Conservation (phyloP, 345 rosid species). For the Rhodamnia argentea region DNA sequence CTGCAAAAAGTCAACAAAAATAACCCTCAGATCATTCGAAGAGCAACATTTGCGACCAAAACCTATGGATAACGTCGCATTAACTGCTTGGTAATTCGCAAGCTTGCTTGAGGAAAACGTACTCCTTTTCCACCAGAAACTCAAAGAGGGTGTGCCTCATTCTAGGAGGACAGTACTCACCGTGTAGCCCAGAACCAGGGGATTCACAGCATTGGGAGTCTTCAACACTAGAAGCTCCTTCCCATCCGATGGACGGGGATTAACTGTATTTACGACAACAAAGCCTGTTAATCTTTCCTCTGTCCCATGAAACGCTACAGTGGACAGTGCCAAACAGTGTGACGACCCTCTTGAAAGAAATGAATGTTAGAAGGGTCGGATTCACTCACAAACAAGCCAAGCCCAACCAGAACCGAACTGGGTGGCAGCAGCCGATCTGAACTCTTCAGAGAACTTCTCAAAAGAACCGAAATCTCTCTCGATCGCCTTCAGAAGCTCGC, state of each 20-base stretch:
- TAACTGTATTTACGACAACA: constrained; percentile 47
- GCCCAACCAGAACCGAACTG: constrained; percentile 98
- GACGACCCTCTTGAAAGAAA: background rate
- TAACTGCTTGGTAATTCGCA: background rate
- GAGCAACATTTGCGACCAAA: background rate
- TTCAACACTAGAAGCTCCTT: constrained; percentile 70
- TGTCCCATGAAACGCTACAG: constrained; percentile 25
- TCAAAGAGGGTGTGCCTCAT: background rate
- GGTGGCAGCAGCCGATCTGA: constrained; percentile 63
- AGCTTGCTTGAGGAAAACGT: background rate
- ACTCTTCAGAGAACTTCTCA: constrained; percentile 34
- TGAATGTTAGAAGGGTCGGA: background rate
- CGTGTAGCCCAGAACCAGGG: constrained; percentile 80
- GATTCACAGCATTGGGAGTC: constrained; percentile 91
- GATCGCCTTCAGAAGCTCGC: constrained; percentile 56
- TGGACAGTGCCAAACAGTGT: background rate
- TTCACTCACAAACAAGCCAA: constrained; percentile 79
- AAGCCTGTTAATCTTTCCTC: constrained; percentile 37
- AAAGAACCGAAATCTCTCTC: constrained; percentile 89
- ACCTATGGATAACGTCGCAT: background rate
- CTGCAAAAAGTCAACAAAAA: constrained; percentile 27
- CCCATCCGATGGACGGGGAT: constrained; percentile 61
- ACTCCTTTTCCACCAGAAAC: background rate
- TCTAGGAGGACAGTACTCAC: constrained; percentile 27
- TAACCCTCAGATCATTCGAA: background rate